Evolutionary conservation across 768 basidiomycete genomes (phyloP).

Genomic region (Roridomyces roridus): DNA sequence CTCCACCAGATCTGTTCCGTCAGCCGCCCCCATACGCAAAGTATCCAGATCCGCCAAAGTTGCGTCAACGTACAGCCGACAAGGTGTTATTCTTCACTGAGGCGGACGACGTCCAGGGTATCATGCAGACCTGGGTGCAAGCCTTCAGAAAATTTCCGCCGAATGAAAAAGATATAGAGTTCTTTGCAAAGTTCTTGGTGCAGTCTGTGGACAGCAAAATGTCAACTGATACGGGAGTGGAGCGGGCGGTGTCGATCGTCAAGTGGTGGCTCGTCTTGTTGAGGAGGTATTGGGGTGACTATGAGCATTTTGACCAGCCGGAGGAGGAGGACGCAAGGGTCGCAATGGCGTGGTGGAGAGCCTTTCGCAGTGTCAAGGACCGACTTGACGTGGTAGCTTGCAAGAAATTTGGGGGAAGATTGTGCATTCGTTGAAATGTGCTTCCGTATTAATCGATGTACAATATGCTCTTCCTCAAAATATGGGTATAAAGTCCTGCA

Average conservation of each 20-base stretch:
- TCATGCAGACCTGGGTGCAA: slow-evolving; percentile 81
- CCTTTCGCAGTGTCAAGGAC: slow-evolving; percentile 72
- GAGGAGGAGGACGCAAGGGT: slow-evolving; percentile 45
- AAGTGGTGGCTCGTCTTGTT: slow-evolving; percentile 85
- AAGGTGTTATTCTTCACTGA: slow-evolving; percentile 67
- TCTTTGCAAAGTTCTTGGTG: slow-evolving; percentile 75
- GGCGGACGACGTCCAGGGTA: slow-evolving; percentile 72
- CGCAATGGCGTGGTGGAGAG: slow-evolving; percentile 82
- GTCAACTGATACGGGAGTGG: slow-evolving; percentile 66
- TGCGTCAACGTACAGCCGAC: slow-evolving; percentile 62
- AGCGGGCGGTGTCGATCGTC: slow-evolving; percentile 72
- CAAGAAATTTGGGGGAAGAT: slow-evolving; percentile 73
- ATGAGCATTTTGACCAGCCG: slow-evolving; percentile 52
- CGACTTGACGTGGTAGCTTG: slow-evolving; percentile 69
- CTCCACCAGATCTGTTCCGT: slow-evolving; percentile 47
- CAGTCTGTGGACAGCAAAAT: slow-evolving; percentile 63
- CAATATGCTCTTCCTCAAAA: slow-evolving; percentile 54
- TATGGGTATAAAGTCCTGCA: slow-evolving; percentile 93
- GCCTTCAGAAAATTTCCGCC: slow-evolving; percentile 67
- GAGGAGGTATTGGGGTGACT: slow-evolving; percentile 64
- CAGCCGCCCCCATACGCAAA: slow-evolving; percentile 64
- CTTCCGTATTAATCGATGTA: slow-evolving; percentile 11
- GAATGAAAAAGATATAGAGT: slow-evolving; percentile 74
- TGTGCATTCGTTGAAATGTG: slow-evolving; percentile 60
- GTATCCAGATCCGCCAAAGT: slow-evolving; percentile 51